These are phyloP conservation scores for Spencermartinsiella ligniputridi DNA, from an alignment of 1,139 yeast species.

Conservation along the genomic window DNA sequence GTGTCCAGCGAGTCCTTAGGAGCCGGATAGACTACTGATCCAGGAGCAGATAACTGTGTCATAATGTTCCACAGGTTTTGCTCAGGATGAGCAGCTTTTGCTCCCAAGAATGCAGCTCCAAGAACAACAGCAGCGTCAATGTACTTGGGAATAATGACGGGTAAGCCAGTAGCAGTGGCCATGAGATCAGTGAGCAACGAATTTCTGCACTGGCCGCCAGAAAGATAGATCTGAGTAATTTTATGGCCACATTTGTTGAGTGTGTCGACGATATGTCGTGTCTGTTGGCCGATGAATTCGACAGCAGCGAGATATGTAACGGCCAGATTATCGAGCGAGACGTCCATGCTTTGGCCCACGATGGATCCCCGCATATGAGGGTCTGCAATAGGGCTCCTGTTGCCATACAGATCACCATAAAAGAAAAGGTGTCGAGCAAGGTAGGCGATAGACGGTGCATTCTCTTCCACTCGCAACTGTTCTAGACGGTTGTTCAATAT, in stretches of 20 bases:
- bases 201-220: constrained; percentile 97
- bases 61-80: constrained; percentile 71
- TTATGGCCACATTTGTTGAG: constrained; percentile 78
- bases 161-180: constrained; percentile 90
- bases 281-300: constrained; percentile 96
- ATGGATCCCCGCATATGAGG: constrained; percentile 91
- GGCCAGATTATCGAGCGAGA: constrained; percentile 78
- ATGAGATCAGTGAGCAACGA: constrained; percentile 79
- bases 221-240: constrained; percentile 73
- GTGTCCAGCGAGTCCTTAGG: constrained; percentile 57
- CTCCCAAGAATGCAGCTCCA: constrained; percentile 92
- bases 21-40: constrained; percentile 69
- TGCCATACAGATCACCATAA: constrained; percentile 96
- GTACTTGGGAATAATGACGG: constrained; percentile 89
- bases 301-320: constrained; percentile 86
- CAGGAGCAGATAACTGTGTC: constrained; percentile 80
- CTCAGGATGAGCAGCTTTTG: constrained; percentile 56
- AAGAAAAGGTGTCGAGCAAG: constrained; percentile 82
- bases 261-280: constrained; percentile 86
- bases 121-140: constrained; percentile 96
- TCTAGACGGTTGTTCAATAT: constrained; percentile 73
- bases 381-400: constrained; percentile 94
- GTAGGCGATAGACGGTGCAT: constrained; percentile 67
- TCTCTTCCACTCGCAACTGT: constrained; percentile 51
- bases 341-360: constrained; percentile 90